Evolutionary conservation across 495 filamentous ascomycete genomes (phyloP).

Genomic region (Bacidia rubella): DNA sequence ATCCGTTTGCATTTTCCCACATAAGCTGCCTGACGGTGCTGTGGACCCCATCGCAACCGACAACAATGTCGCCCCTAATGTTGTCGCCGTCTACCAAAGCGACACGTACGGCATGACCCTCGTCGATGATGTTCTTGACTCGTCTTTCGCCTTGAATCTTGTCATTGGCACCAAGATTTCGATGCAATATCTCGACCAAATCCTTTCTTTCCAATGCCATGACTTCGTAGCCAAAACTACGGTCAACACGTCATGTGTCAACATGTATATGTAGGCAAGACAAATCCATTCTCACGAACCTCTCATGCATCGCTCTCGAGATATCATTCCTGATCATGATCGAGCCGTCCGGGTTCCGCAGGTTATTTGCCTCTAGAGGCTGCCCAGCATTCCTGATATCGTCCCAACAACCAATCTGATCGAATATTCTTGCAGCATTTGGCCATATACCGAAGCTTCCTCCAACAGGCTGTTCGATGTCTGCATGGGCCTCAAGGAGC

Average conservation of each 20-base stretch:
- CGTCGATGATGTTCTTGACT: conserved; percentile 19
- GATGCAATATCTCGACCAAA: conserved; percentile 20
- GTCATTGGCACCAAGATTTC: conserved; percentile 26
- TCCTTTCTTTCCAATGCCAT: conserved; percentile 24
- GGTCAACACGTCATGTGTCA: background rate
- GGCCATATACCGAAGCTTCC: conserved; percentile 26
- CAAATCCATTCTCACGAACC: too few species aligned
- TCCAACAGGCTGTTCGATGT: conserved; percentile 29
- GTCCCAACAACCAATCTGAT: conserved; percentile 34
- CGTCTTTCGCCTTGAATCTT: conserved; percentile 31
- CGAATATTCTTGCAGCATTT: conserved; percentile 30
- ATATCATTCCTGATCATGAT: too few species aligned
- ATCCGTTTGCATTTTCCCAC: conserved; percentile 22
- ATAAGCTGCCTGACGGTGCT: conserved; percentile 34
- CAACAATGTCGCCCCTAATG: conserved; percentile 29
- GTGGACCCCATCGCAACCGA: conserved; percentile 39
- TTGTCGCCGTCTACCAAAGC: conserved; percentile 20
- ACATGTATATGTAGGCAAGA: background rate
- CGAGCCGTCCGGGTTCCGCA: too few species aligned
- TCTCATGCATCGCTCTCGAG: too few species aligned
- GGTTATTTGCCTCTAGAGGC: conserved; percentile 14
- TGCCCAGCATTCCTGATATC: conserved; percentile 11
- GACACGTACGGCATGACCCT: conserved; percentile 7
- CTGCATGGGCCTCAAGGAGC: conserved; percentile 30
- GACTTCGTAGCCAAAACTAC: conserved; percentile 20